phyloP scores from a whole-genome alignment of 352 stramenopile genomes.

The Globisporangium nodosum region DNA sequence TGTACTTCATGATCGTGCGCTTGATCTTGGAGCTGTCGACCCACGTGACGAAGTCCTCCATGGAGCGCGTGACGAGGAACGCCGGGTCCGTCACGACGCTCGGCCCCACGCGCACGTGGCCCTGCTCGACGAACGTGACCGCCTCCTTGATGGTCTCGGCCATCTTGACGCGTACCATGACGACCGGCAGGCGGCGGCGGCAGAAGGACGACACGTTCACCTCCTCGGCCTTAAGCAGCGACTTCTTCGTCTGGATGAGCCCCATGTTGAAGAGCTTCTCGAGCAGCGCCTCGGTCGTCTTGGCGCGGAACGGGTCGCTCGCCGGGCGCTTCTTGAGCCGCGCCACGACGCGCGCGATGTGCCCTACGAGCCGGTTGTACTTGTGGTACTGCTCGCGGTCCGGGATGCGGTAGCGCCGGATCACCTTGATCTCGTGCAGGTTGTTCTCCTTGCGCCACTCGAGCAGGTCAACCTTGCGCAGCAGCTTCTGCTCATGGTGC shows the following conservation, averaged over 20 bases:
- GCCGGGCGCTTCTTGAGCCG: constrained; percentile 94
- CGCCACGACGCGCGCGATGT: constrained; percentile 91
- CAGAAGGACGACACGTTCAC: constrained; percentile 95
- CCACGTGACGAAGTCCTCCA: constrained; percentile 99
- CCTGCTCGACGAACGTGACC: constrained; percentile 96
- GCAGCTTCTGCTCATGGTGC: constrained; percentile 97
- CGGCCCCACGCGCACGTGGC: constrained; percentile 93
- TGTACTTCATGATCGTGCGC: constrained; percentile 98
- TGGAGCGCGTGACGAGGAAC: constrained; percentile 96
- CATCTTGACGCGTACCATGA: constrained; percentile 99
- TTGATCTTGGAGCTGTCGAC: constrained; percentile 98
- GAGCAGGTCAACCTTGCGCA: constrained; percentile 99
- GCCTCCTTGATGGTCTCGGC: constrained; percentile 97
- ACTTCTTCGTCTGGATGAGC: constrained; percentile 96
- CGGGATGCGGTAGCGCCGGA: constrained; percentile 97
- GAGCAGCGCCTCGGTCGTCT: constrained; percentile 95
- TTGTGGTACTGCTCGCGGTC: constrained; percentile 98
- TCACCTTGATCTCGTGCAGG: constrained; percentile 97
- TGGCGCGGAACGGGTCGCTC: constrained; percentile 95
- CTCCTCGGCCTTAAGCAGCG: constrained; percentile 95
- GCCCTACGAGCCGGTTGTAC: constrained; percentile 97
- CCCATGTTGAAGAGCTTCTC: constrained; percentile 98
- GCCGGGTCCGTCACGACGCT: constrained; percentile 94
- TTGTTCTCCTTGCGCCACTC: constrained; percentile 99
- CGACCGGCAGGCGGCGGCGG: constrained; percentile 94